Base-by-base conservation (phyloP, 805 yeast genomes). In the Pichia sporocuriosa region DNA sequence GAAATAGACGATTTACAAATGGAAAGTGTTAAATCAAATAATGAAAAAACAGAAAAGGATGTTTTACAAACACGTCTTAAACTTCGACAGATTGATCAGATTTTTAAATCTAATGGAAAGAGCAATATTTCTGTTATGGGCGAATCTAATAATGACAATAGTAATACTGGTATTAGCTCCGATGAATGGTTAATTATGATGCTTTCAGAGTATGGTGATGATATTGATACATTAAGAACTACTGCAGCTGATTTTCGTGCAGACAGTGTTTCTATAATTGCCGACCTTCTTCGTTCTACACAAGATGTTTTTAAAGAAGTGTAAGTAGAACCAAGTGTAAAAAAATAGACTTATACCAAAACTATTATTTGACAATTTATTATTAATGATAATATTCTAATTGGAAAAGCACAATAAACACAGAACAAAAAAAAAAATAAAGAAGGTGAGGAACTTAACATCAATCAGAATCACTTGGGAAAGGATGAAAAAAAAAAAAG, bases 191-290 rank as follows among this genome's bases (percentile, higher is more conserved):
- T 44, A 9, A n/a, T 25, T 3, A 21, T 32, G 46, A 72, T 81
- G 74, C 73, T 84, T 35, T 61, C 64, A 15, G 70, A 67, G 29
- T 82, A 79, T 51, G 77, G 79, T 35, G 77, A 77, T 42, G 85
- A 80, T 46, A 65, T 80, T 29, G 79, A 77, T 51, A 66, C 66
- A 40, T 61, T 80, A 46, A 73, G 88, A 21, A 41, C 31, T 55
- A 67, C 68, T 41, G 76, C 79, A 27, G 81, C 79, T 9, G 87
- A 81, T 56, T 82, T 82, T 52, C 70, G 37, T 12, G 44, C 30
- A 2, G 42, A 69, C 10, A 49, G 50, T 15, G 70, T 48, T n/a
- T 34, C 42, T 8, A 42, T 45, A 9, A 24, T 48, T 15, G 51
- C 49, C 5, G 43, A 48, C 17, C 15, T 48, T 12, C 32, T 48